Evolutionary conservation across 106 monocot species (phyloP).

Genomic region (Xerophyta viscosa): DNA sequence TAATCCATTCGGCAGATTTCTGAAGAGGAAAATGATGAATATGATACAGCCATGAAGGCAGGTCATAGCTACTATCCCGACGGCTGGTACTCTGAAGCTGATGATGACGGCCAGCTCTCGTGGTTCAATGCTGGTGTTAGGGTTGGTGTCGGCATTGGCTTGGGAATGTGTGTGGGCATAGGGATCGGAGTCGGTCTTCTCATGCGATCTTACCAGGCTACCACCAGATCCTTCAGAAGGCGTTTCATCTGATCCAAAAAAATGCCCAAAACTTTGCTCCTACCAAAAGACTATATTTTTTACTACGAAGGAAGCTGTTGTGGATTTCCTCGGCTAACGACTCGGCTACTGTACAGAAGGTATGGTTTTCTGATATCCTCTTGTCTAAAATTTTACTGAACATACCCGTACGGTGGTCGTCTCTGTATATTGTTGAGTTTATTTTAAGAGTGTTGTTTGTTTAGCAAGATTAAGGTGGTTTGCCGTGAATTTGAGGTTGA

Average conservation of each 20-base stretch:
- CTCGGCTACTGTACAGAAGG: no score
- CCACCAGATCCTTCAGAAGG: constrained; percentile 25
- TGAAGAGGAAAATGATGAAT: constrained; percentile 10
- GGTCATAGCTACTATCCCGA: constrained; percentile 11
- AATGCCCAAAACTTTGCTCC: background rate
- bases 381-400: no score
- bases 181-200: constrained; percentile 37
- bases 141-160: constrained; percentile 37
- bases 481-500: no score
- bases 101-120: constrained; percentile 30
- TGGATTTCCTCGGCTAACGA: no score
- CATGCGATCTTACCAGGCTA: constrained; percentile 43
- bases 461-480: no score
- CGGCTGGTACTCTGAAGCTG: constrained; percentile 14
- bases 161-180: constrained; percentile 39
- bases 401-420: no score
- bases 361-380: no score
- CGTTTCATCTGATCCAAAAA: constrained; percentile 17
- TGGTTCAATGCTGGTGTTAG: constrained; percentile 47
- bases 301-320: no score
- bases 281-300: no score
- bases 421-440: no score
- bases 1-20: constrained; percentile 1
- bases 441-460: no score
- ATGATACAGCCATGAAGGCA: constrained; percentile 4